Conservation (phyloP, 768 basidiomycete genomes). For the Xanthoconium stramineum region DNA sequence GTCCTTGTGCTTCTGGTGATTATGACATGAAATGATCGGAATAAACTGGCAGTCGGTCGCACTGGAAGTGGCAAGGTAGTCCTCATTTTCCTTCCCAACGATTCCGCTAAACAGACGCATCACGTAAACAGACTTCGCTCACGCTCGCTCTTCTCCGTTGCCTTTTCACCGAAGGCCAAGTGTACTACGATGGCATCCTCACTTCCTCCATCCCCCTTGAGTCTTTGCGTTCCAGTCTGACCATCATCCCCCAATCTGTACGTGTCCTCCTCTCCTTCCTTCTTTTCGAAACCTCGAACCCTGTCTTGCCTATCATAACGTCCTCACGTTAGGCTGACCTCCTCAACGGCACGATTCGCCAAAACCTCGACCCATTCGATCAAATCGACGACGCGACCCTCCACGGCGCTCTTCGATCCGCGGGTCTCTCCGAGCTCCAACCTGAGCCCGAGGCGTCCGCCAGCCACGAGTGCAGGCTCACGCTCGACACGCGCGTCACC, state of each 20-base stretch:
- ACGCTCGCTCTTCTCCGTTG: background rate
- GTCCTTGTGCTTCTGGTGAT: no score
- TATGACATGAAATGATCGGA: no score
- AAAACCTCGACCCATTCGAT: conserved; percentile 49
- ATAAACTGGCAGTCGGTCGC: background rate
- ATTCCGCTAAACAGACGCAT: no score
- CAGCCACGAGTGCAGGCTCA: conserved; percentile 31
- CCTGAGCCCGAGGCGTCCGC: conserved; percentile 4
- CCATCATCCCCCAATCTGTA: conserved; percentile 49
- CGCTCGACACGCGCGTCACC: conserved; percentile 43
- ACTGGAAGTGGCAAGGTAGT: background rate
- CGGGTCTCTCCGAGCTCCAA: conserved; percentile 26
- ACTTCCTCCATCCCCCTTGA: background rate
- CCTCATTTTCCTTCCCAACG: background rate
- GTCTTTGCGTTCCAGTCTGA: conserved; percentile 31
- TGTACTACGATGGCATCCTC: background rate
- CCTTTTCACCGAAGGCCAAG: background rate
- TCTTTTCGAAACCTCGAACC: no score
- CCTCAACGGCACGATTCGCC: conserved; percentile 42
- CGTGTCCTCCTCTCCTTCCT: background rate
- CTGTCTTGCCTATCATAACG: background rate
- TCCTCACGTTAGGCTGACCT: conserved; percentile 33
- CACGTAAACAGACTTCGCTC: background rate
- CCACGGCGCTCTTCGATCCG: conserved; percentile 38
- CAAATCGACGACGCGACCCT: conserved; percentile 45